Conservation (phyloP, 225 moss, liverwort and hornwort species). For the Physcomitrium patens region DNA sequence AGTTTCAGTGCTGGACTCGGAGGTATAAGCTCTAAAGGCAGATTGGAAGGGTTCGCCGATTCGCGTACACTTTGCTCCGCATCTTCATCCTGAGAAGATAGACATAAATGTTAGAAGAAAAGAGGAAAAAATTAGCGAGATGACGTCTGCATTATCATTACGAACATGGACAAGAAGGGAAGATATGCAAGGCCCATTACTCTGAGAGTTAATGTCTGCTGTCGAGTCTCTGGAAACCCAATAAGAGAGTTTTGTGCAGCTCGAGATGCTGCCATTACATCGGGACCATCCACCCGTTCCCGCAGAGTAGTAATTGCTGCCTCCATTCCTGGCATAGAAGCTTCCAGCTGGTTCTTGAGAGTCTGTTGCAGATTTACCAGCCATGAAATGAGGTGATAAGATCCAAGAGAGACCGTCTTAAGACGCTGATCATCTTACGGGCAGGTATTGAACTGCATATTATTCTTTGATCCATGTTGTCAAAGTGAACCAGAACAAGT, state of each 20-base stretch:
- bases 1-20: conserved; percentile 62
- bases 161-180: conserved; percentile 10
- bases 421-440: conserved; percentile 13
- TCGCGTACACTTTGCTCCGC: conserved; percentile 38
- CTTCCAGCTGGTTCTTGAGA: conserved; percentile 67
- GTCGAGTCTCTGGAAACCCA: conserved; percentile 44
- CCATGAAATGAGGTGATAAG: conserved; percentile 28
- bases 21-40: conserved; percentile 57
- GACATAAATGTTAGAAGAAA: conserved; percentile 26
- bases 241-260: conserved; percentile 58
- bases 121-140: not conserved
- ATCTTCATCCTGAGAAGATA: conserved; percentile 39
- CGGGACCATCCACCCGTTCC: conserved; percentile 56
- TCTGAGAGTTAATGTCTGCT: conserved; percentile 33
- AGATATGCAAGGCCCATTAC: conserved; percentile 31
- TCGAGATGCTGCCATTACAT: conserved; percentile 58
- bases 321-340: conserved; percentile 64
- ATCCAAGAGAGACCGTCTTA: conserved; percentile 10
- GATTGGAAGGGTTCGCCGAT: conserved; percentile 17
- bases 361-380: conserved; percentile 47
- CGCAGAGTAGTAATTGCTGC: conserved; percentile 54
- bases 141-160: conserved; percentile 1
- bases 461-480: not conserved
- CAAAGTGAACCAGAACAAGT: conserved; percentile 15
- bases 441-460: not conserved